phyloP scores from a whole-genome alignment of 1,139 yeast species.

The Nakaseomyces glabratus region DNA sequence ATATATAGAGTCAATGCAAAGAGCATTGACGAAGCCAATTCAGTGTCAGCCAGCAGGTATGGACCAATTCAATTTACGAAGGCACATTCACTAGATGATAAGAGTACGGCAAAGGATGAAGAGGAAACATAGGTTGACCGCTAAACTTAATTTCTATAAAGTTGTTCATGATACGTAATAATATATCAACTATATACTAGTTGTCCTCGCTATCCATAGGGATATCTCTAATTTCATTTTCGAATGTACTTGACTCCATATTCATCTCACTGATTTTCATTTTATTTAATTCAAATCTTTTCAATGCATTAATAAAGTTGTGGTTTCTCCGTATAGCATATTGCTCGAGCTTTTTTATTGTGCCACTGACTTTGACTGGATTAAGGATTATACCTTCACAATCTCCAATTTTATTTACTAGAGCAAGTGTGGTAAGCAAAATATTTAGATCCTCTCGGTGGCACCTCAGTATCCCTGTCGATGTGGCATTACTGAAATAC shows the following conservation, averaged over 20 bases:
- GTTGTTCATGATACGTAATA: no score
- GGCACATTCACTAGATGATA: slow-evolving; percentile 26
- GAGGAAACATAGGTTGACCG: no score
- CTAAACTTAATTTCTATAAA: no score
- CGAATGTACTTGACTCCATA: no score
- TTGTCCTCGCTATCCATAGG: no score
- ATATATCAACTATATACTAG: no score
- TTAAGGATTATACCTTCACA: slow-evolving; percentile 43
- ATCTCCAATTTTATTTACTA: slow-evolving; percentile 50
- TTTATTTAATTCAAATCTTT: slow-evolving; percentile 6
- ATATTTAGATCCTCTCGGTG: slow-evolving; percentile 54
- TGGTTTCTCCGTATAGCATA: slow-evolving; percentile 44
- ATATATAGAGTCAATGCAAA: slow-evolving; percentile 38
- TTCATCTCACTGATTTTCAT: no score
- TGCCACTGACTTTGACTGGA: slow-evolving; percentile 71
- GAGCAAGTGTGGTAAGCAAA: slow-evolving; percentile 61
- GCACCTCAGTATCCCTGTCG: slow-evolving; percentile 78
- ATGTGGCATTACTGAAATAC: slow-evolving; percentile 72
- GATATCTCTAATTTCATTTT: no score
- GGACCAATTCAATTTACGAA: slow-evolving; percentile 50
- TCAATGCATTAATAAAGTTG: slow-evolving; percentile 31
- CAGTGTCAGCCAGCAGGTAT: slow-evolving; percentile 23
- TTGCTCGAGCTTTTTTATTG: slow-evolving; percentile 77
- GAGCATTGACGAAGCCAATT: slow-evolving; percentile 27
- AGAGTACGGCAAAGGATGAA: slow-evolving; percentile 23